phyloP scores from a whole-genome alignment of 2,329 filamentous ascomycete genomes.

The Fusarium sp. region DNA sequence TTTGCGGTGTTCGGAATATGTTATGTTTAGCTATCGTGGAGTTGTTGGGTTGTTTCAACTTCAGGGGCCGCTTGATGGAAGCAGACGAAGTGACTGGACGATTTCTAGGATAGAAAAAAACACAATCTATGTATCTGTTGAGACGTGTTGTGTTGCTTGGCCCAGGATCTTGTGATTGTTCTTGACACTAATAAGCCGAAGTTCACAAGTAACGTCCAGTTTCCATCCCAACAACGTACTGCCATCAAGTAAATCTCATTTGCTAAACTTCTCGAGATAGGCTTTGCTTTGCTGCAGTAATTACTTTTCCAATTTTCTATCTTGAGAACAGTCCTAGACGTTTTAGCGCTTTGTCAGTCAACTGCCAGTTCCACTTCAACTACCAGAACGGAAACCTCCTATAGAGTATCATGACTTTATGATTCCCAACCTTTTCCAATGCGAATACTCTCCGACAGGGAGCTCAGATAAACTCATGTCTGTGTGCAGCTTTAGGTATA shows the following conservation, averaged over 20 bases:
- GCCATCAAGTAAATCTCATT: background rate
- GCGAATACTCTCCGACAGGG: background rate
- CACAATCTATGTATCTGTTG: background rate
- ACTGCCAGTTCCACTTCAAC: background rate
- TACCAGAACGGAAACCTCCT: background rate
- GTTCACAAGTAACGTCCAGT: background rate
- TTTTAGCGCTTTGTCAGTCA: background rate
- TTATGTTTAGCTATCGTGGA: slow-evolving; percentile 3
- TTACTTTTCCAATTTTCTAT: background rate
- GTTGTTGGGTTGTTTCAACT: background rate
- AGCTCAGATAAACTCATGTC: background rate
- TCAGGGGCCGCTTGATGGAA: background rate
- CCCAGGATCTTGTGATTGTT: background rate
- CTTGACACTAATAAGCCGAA: background rate
- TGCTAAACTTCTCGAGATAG: background rate
- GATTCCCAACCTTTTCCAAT: background rate
- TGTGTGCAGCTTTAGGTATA: background rate
- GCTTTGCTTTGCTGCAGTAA: background rate
- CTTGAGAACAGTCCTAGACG: background rate
- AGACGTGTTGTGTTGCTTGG: background rate
- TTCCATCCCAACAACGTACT: background rate
- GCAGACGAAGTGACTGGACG: background rate
- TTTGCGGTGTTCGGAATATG: no score
- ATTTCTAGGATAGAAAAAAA: background rate
- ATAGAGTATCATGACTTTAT: background rate